Evolutionary conservation across 78 protist genomes (phyloP).

Genomic region (Trichosphaerium sp.): DNA sequence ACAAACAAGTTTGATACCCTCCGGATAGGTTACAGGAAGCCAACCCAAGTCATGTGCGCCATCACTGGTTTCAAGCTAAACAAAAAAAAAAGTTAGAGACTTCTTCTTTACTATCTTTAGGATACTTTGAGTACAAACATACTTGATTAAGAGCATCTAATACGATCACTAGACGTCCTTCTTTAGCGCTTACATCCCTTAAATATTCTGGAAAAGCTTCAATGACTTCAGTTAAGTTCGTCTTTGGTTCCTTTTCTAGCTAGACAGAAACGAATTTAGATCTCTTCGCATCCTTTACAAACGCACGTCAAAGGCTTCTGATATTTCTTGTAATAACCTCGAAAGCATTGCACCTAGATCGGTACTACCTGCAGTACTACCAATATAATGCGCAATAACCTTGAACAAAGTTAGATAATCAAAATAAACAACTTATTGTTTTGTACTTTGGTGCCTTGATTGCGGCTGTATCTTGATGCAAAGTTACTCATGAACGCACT

Average conservation of each 20-base stretch:
- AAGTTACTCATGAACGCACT: not conserved
- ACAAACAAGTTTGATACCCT: not conserved
- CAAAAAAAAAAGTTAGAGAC: not conserved
- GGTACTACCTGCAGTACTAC: not conserved
- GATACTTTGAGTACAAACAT: no score
- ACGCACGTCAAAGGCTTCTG: not conserved
- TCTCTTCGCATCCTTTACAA: not conserved
- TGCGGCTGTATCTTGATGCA: not conserved
- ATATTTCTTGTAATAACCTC: not conserved
- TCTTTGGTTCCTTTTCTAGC: not conserved
- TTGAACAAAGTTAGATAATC: no score
- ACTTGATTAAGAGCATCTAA: constrained; percentile 3
- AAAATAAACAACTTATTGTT: no score
- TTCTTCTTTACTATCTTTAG: no score
- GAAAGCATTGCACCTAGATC: not conserved
- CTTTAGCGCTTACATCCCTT: not conserved
- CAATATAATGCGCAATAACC: constrained; percentile 3
- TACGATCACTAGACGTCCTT: not conserved
- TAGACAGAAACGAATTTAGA: no score
- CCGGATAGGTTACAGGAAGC: not conserved
- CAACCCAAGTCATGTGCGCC: not conserved
- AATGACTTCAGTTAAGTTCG: not conserved
- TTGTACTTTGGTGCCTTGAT: not conserved
- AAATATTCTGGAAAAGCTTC: not conserved
- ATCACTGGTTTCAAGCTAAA: not conserved